phyloP scores from a whole-genome alignment of 768 basidiomycete species.

The Chiua virens region DNA sequence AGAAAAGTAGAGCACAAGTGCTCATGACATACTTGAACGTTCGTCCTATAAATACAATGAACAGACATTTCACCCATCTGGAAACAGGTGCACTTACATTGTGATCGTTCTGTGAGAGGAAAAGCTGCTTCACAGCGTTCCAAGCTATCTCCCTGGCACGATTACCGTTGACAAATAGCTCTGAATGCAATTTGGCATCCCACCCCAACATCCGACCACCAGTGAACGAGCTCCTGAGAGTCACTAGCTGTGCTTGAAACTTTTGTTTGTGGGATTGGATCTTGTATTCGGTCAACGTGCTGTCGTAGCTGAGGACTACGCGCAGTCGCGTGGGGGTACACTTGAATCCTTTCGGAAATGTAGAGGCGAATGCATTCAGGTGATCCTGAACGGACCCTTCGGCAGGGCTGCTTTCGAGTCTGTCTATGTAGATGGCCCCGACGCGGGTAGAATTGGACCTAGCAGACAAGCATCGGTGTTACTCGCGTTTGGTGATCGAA shows the following conservation, averaged over 20 bases:
- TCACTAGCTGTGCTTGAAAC: not conserved
- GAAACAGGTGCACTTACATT: no score
- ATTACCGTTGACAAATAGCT: no score
- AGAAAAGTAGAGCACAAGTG: no score
- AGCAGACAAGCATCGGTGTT: not conserved
- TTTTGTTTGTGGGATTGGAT: fast-evolving
- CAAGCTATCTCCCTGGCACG: no score
- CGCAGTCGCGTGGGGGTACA: not conserved
- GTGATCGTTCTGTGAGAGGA: no score
- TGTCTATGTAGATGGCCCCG: slow-evolving; percentile 18
- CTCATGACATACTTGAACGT: no score
- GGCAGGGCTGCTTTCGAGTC: not conserved
- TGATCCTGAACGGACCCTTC: not conserved
- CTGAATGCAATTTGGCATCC: not conserved
- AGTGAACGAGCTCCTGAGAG: no score
- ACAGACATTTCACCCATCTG: no score
- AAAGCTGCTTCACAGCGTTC: no score
- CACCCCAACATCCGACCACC: not conserved
- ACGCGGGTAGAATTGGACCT: slow-evolving; percentile 8
- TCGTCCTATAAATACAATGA: no score
- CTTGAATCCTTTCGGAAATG: slow-evolving; percentile 6
- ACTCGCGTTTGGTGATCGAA: not conserved
- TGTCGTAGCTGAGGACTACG: slow-evolving; percentile 9
- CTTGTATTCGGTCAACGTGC: fast-evolving
- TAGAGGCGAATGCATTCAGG: slow-evolving; percentile 2